A percentile compares a stretch with the other conserved stretches of the same genome.
Evolutionary conservation across 257 asterid genomes (phyloP).

Genomic region (Salvia splendens): DNA sequence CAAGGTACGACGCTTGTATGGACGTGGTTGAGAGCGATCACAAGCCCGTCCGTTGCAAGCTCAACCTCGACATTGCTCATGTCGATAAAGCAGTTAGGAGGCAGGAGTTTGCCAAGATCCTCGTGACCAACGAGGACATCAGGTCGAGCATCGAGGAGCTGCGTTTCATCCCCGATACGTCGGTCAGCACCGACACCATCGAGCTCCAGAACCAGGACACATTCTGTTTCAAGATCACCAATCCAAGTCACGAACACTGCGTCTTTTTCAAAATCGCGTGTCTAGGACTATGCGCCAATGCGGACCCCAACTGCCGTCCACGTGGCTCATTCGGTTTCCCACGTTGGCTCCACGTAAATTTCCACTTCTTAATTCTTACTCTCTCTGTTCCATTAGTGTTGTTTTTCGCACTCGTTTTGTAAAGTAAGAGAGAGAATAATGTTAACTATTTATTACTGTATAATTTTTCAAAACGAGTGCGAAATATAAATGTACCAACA

Average conservation of each 20-base stretch:
- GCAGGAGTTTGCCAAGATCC: slow-evolving; percentile 69
- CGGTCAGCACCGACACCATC: slow-evolving; percentile 47
- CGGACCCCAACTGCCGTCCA: slow-evolving; percentile 53
- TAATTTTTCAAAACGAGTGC: too few species aligned
- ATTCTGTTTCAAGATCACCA: slow-evolving; percentile 62
- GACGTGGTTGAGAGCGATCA: slow-evolving; percentile 92
- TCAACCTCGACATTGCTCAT: slow-evolving; percentile 66
- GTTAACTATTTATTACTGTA: too few species aligned
- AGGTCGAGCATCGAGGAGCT: slow-evolving; percentile 54
- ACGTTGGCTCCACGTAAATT: slow-evolving; percentile 82
- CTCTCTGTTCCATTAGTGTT: too few species aligned
- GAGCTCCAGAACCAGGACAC: slow-evolving; percentile 74
- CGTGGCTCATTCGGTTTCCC: slow-evolving; percentile 81
- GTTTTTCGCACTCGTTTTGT: too few species aligned
- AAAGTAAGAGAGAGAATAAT: too few species aligned
- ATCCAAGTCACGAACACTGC: slow-evolving; percentile 57
- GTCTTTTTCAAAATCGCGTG: slow-evolving; percentile 61
- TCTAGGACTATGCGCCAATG: slow-evolving; percentile 61
- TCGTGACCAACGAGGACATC: slow-evolving; percentile 46
- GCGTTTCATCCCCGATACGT: slow-evolving; percentile 63
- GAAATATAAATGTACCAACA: too few species aligned
- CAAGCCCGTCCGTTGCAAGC: slow-evolving; percentile 87
- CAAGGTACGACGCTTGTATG: slow-evolving; percentile 88
- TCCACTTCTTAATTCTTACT: too few species aligned
- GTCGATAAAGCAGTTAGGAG: slow-evolving; percentile 74